Conservation (phyloP, 768 basidiomycete genomes). For the Dioszegia hungarica region DNA sequence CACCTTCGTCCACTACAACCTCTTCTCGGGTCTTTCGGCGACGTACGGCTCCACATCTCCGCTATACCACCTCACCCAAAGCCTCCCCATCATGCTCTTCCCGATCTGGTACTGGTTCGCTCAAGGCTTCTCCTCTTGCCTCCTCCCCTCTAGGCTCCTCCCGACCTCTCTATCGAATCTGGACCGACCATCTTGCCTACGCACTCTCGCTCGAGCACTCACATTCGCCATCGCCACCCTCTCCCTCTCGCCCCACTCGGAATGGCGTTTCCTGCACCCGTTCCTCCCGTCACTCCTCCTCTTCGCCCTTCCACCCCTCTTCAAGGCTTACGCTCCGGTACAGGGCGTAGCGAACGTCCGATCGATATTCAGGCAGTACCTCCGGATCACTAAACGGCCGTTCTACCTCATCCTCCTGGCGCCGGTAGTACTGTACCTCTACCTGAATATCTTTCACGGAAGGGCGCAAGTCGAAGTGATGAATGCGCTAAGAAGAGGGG, state of each 20-base stretch:
- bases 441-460: conserved; percentile 70
- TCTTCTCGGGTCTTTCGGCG: conserved; percentile 71
- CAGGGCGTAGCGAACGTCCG: conserved; percentile 8
- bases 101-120: conserved; percentile 58
- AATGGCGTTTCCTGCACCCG: conserved; percentile 95
- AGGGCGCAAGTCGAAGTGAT: conserved; percentile 73
- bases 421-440: conserved; percentile 60
- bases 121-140: conserved; percentile 21
- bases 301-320: conserved; percentile 68
- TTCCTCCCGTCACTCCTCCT: conserved; percentile 77
- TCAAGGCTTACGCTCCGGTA: conserved; percentile 52
- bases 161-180: conserved; percentile 8
- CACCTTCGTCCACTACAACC: conserved; percentile 77
- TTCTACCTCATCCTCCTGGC: conserved; percentile 53
- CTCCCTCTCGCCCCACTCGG: conserved; percentile 85
- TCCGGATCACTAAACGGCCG: conserved; percentile 22
- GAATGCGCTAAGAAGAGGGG: conserved; percentile 55
- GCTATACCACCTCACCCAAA: conserved; percentile 88
- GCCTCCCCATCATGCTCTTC: conserved; percentile 72
- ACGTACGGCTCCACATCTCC: conserved; percentile 83
- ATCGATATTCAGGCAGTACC: conserved; percentile 22
- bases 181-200: conserved; percentile 20
- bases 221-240: conserved; percentile 65
- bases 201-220: conserved; percentile 54
- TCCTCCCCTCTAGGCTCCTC: conserved; percentile 14